Conservation (phyloP, 805 yeast species). For the Metschnikowia henanensis region DNA sequence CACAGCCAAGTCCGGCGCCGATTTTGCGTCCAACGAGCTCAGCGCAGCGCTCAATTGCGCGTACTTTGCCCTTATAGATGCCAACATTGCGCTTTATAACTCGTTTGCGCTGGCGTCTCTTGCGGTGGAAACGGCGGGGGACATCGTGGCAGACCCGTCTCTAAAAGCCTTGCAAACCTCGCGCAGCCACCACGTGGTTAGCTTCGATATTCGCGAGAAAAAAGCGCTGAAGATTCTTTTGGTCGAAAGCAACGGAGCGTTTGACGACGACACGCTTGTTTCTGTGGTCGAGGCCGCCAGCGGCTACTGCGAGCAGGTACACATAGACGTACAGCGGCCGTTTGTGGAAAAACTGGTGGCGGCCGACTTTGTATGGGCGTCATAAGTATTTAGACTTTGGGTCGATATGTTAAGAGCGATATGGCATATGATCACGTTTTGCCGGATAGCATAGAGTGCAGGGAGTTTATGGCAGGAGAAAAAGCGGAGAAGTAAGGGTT, state of each 20-base stretch:
- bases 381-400: no score
- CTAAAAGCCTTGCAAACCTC: conserved; percentile 42
- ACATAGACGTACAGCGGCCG: conserved; percentile 45
- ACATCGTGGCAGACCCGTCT: conserved; percentile 45
- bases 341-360: conserved; percentile 48
- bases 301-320: conserved; percentile 44
- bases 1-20: conserved; percentile 20
- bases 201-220: conserved; percentile 53
- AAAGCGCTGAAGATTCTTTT: conserved; percentile 57
- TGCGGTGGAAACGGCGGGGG: conserved; percentile 20
- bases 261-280: conserved; percentile 56
- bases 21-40: conserved; percentile 50
- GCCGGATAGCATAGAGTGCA: no score
- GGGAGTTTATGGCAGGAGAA: no score
- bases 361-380: conserved; percentile 60
- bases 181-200: conserved; percentile 64
- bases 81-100: conserved; percentile 68
- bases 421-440: no score
- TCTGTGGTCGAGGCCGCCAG: conserved; percentile 54
- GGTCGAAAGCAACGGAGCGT: conserved; percentile 72
- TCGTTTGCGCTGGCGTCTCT: conserved; percentile 60
- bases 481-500: no score
- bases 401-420: no score
- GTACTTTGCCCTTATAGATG: conserved; percentile 74
- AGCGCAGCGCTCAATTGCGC: conserved; percentile 72